phyloP scores from a whole-genome alignment of 176 grass and related monocot species.

The Cymbopogon citratus region DNA sequence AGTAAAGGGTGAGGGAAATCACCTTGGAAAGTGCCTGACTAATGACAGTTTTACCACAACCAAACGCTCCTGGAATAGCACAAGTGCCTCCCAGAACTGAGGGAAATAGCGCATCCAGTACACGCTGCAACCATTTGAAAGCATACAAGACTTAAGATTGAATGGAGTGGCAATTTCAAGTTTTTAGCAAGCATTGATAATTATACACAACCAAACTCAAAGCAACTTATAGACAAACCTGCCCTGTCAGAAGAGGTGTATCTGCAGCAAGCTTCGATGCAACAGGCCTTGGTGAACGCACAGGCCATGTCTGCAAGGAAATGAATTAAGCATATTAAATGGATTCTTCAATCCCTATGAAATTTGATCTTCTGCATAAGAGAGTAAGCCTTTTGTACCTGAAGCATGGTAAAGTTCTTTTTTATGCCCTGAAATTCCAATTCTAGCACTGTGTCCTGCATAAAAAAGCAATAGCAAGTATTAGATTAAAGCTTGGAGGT shows the following conservation, averaged over 20 bases:
- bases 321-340: too few species aligned
- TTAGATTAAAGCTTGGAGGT: too few species aligned
- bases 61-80: constrained; percentile 95
- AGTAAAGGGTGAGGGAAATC: not conserved
- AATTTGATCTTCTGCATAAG: too few species aligned
- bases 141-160: not conserved
- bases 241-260: constrained; percentile 81
- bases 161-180: not conserved
- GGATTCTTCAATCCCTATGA: too few species aligned
- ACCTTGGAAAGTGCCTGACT: constrained; percentile 98
- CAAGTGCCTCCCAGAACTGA: constrained; percentile 92
- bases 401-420: constrained; percentile 81
- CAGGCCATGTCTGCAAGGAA: constrained; percentile 60
- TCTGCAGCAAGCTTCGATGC: constrained; percentile 76
- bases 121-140: constrained; percentile 47
- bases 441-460: constrained; percentile 77
- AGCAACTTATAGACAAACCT: constrained; percentile 39
- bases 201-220: not conserved
- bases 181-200: not conserved
- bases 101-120: constrained; percentile 87
- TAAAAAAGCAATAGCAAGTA: not conserved
- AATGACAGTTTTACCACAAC: constrained; percentile 96
- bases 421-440: constrained; percentile 85
- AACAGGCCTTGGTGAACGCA: constrained; percentile 84
- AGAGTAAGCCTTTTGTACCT: constrained; percentile 1